phyloP scores from a whole-genome alignment of 1,284 basidiomycete genomes.

The Pascua sp. region DNA sequence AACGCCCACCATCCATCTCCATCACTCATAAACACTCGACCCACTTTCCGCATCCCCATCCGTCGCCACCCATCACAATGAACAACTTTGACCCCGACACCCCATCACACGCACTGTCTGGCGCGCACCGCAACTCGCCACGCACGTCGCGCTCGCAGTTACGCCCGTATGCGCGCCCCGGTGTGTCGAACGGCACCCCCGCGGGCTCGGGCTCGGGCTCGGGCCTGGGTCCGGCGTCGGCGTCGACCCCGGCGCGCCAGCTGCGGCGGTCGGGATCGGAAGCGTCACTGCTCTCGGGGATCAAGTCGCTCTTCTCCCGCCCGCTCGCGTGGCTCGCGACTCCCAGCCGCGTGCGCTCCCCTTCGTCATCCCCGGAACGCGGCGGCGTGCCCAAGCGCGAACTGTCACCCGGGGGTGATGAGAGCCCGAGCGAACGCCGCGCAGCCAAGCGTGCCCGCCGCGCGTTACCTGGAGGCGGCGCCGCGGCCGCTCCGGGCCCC shows the following conservation, averaged over 20 bases:
- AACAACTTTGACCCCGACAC: slow-evolving; percentile 1
- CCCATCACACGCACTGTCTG: slow-evolving; percentile 2
- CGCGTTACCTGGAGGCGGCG: slow-evolving; percentile 12
- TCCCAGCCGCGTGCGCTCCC: slow-evolving; percentile 12
- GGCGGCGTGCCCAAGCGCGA: slow-evolving; percentile 21
- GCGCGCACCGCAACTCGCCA: slow-evolving; percentile 7
- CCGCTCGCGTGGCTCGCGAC: slow-evolving; percentile 38
- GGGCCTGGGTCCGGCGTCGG: neutral
- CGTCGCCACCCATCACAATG: no score
- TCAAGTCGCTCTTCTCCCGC: slow-evolving; percentile 34
- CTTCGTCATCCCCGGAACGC: neutral
- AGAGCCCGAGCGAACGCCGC: slow-evolving; percentile 27
- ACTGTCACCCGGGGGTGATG: slow-evolving; percentile 28
- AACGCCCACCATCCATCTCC: no score
- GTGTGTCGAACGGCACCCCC: neutral
- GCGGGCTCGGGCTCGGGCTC: neutral
- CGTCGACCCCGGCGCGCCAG: neutral
- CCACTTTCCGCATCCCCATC: no score
- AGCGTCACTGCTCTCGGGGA: slow-evolving; percentile 22
- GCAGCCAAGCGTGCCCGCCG: slow-evolving; percentile 25
- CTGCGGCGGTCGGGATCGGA: slow-evolving; percentile 28
- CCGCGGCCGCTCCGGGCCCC: neutral
- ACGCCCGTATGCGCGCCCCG: slow-evolving; percentile 11
- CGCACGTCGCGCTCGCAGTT: neutral
- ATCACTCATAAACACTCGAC: no score